Base-by-base conservation (phyloP, 768 basidiomycete genomes). In the Amanita fuliginea region DNA sequence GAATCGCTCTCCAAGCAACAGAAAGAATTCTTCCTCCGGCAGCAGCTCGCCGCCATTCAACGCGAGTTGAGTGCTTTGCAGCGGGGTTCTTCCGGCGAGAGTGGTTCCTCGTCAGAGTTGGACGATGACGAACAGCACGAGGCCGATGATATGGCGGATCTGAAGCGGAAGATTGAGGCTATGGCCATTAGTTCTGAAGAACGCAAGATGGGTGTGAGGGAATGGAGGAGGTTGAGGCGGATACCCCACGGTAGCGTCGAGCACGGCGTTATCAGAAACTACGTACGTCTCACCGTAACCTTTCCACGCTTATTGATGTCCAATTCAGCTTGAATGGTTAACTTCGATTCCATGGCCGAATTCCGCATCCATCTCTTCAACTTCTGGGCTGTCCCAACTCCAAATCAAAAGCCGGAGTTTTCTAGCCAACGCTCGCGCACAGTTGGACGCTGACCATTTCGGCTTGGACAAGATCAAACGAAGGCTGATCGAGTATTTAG, bases 381-480 rank as follows among this genome's bases (percentile, higher is more conserved):
- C 60, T 19, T 45, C 59, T 10, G 46, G 59, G 22, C 43, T 21
- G 8, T 44, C 51, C n/a, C 42, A 51, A 42, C 7, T 45, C 3
- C 55, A 52, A 6, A 62, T 85, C 36, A 67, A 68, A 51, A 74
- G 80, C 54, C 68, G 67, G 21, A 67, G 74, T 3, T 89, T 89
- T 69, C 72, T 91, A 22, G 53, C 72, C 24, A 75, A 73, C 33
- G 90, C 93, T 22, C 81, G 86, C 19, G 69, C 70, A 18, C 90
- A 88, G 60, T 78, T 97, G 7, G 92, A 97, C 56, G 73, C 80
- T 10, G 93, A 95, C 52, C 93, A 97, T 62, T 95, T 83, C 57
- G 94, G 94, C 1, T 70, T 97, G 14, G 89, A 93, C 51, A 89
- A 87, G 62, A 84, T 97, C 62, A 97, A 96, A 73, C 83, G 87